Base-by-base conservation (phyloP, 495 filamentous ascomycete species). In the Hypomontagnella monticulosa region DNA sequence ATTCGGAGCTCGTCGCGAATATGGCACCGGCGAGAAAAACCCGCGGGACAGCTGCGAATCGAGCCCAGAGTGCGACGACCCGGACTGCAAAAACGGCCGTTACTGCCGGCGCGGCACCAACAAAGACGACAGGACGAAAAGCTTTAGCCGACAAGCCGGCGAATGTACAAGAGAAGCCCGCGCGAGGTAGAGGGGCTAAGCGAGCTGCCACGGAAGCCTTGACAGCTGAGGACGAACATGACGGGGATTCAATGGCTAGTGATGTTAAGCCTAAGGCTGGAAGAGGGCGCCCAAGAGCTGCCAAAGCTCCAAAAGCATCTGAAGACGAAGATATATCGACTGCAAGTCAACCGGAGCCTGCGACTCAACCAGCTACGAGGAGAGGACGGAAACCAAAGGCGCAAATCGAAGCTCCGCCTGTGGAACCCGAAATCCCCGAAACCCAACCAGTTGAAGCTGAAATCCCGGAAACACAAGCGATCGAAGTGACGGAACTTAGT, bases 81-180 rank as follows among this genome's bases (percentile, higher is more conserved):
- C 75, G 67, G 57, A 49, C 59, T 54, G 72, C 53, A 18, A 71
- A 70, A 1, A 33, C 73, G 2, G 61, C 69, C 20, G 73, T 74
- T n/a, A 71, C 46, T 14, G 48, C 30, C 16, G n/a, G 60, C 47
- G 69, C 64, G 7, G 46, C 75, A 15, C 37, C 71, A 6, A 79
- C 77, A 14, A 67, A 80, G 52, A 76, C 68, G 18, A 54, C 44
- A 15, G 69, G 71, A 54, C 73, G 84, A 58, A 77, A 80, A 56
- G 78, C 76, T 8, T 71, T 89, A 38, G 75, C 77, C 19, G 87
- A 87, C 43, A 82, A 81, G 64, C 72, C 75, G 33, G 79, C 81
- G 57, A 77, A 81, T 30, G 75, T 76, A 52, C 62, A 75, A 50
- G 76, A 72, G 19, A 84, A 80, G 36, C 53, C 61, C 14, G 34